Conservation (phyloP, 1,139 yeast genomes). For the Taphrina pruni region DNA sequence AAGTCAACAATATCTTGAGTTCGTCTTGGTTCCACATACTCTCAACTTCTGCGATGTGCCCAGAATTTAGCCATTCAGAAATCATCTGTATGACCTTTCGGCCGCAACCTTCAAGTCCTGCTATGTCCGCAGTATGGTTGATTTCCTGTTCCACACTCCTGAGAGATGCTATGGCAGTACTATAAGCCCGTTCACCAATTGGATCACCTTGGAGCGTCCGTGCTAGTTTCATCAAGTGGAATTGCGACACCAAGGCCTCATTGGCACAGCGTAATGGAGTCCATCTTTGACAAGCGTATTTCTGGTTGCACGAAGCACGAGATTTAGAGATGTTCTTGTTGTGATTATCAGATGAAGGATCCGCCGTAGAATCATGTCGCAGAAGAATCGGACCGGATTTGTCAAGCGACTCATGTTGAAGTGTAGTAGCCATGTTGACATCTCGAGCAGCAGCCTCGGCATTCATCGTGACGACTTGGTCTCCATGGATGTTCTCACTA, state of each 20-base stretch:
- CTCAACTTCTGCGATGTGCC: slow-evolving; percentile 31
- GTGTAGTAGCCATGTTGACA: not conserved
- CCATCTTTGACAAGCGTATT: slow-evolving; percentile 44
- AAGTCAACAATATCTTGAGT: slow-evolving; percentile 22
- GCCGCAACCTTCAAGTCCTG: slow-evolving; percentile 46
- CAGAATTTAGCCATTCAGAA: slow-evolving; percentile 43
- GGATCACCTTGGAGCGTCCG: slow-evolving; percentile 44
- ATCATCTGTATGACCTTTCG: slow-evolving; percentile 42
- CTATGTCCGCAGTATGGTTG: slow-evolving; percentile 36
- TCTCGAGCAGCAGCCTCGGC: not conserved
- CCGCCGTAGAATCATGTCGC: slow-evolving; percentile 28
- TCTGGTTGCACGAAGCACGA: not conserved
- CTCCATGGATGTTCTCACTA: not conserved
- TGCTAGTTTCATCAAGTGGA: slow-evolving; percentile 42
- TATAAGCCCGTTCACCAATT: slow-evolving; percentile 46
- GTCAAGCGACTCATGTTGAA: not conserved
- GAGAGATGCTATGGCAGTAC: slow-evolving; percentile 45
- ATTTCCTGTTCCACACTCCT: slow-evolving; percentile 44
- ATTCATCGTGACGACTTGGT: not conserved
- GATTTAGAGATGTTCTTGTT: not conserved
- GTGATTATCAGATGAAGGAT: slow-evolving; percentile 10
- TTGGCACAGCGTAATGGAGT: slow-evolving; percentile 44
- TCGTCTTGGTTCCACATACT: slow-evolving; percentile 39
- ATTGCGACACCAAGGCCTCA: slow-evolving; percentile 36
- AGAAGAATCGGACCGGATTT: not conserved